Evolutionary conservation across 805 yeast species (phyloP), one percentile per base, ranked within the genome.

Genomic region (Yamadazyma endophytica): DNA sequence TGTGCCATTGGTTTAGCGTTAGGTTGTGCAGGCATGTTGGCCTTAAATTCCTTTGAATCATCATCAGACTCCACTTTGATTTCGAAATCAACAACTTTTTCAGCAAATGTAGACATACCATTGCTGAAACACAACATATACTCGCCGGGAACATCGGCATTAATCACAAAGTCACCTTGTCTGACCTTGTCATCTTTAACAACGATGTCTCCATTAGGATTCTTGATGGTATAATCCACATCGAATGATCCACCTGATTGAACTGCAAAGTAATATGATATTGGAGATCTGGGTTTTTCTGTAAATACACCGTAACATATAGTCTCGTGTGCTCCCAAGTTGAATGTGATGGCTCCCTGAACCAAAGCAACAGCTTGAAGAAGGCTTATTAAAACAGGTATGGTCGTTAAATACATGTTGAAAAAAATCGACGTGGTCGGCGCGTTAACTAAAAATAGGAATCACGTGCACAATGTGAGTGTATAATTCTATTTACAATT

Each of bases 81-180:
- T 52, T 88, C 95, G 47, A 88, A 81, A 59, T 85, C 95, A 44
- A 88, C 79, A 32, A 81, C 77, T 61, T 86, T 87, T 52, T 83
- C 89, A 33, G 88, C 81, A 53, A 77, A 77, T 4, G 89, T 81
- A 4, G 86, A 76, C 84, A 82, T 82, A 40, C 77, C 83, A 57
- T 85, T 83, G 47, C 77, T 62, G 64, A 88, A 86, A 61, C 96
- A 88, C 56, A 88, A 81, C 56, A 81, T 82, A 64, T 86, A 88
- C 56, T 88, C 96, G 25, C 96, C 96, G 13, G 58, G 53, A 31
- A 54, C 51, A 24, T 73, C 75, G 14, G 85, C 94, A 13, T 61
- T 66, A 54, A 88, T 78, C 5, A 76, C 65, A 65, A 81, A 81
- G 50, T 87, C 95, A 9, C 89, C 95, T 55, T 82, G 90, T 55